A percentile compares a stretch with the other conserved stretches of the same genome.
These are phyloP conservation scores for Lipomyces starkeyi DNA, from an alignment of 805 yeast genomes.

Conservation along the genomic window DNA sequence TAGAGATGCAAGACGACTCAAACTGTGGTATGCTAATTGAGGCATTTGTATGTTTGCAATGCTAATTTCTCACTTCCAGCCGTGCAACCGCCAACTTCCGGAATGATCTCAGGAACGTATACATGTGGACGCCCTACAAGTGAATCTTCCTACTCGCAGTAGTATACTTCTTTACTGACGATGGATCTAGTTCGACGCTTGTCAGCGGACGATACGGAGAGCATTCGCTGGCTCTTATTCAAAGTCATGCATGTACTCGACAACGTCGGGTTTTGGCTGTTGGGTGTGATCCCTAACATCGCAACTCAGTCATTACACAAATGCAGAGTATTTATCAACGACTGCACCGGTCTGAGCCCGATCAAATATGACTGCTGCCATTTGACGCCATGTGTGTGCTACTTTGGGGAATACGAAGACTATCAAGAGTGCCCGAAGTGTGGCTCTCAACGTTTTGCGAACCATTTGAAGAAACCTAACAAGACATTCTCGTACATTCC, in stretches of 20 bases:
- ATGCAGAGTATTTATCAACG: background rate
- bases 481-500: slow-evolving; percentile 8
- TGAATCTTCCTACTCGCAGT: slow-evolving; percentile 2
- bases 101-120: background rate
- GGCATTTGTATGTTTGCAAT: background rate
- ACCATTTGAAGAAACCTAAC: slow-evolving; percentile 2
- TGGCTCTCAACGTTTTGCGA: slow-evolving; percentile 1
- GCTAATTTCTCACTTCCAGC: background rate
- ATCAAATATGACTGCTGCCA: slow-evolving; percentile 6
- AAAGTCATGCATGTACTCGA: background rate
- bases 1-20: background rate
- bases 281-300: slow-evolving; percentile 5
- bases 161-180: background rate
- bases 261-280: background rate
- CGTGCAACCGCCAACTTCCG: background rate
- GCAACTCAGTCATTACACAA: slow-evolving; percentile 6
- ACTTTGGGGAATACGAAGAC: background rate
- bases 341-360: slow-evolving; percentile 1
- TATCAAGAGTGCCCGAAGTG: slow-evolving; percentile 5
- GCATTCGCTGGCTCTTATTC: slow-evolving; percentile 7
- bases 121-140: background rate
- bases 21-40: background rate
- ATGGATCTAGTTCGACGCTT: slow-evolving; percentile 2
- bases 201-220: background rate
- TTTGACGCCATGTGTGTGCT: slow-evolving; percentile 8